These are phyloP conservation scores for Verticillium nonalfalfae DNA, from an alignment of 2,329 filamentous ascomycete genomes.

Conservation along the genomic window DNA sequence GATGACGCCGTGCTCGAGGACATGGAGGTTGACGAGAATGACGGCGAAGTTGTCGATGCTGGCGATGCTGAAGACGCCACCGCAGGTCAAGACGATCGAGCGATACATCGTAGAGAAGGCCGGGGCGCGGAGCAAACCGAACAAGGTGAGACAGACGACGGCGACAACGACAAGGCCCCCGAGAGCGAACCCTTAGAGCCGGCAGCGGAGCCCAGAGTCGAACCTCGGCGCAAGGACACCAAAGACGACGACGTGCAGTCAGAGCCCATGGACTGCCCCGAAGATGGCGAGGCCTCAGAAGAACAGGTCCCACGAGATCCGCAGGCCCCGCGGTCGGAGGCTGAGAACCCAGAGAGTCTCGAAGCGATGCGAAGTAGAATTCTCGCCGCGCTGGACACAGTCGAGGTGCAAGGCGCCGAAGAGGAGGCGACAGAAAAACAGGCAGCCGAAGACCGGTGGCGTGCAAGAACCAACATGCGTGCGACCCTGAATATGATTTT, in stretches of 20 bases:
- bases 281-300: conserved; percentile 26
- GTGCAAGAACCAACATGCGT: conserved; percentile 44
- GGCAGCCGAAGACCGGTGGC: conserved; percentile 16
- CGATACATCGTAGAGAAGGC: background rate
- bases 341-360: conserved; percentile 22
- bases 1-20: conserved; percentile 29
- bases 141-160: conserved; percentile 3
- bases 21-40: conserved; percentile 21
- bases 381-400: conserved; percentile 34
- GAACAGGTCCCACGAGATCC: conserved; percentile 25
- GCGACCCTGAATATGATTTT: conserved; percentile 91
- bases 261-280: conserved; percentile 37
- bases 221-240: conserved; percentile 18
- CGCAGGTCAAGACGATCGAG: conserved; percentile 1
- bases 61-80: conserved; percentile 13
- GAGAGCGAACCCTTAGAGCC: background rate
- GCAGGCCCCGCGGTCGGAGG: conserved; percentile 8
- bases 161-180: background rate
- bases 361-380: conserved; percentile 42
- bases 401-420: conserved; percentile 19
- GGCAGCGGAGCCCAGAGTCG: background rate
- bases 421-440: conserved; percentile 6
- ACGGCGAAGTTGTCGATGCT: conserved; percentile 10
- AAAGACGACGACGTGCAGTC: conserved; percentile 15
- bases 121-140: conserved; percentile 16